Base-by-base conservation (phyloP, 1,284 basidiomycete species). In the Prillingera fragicola region DNA sequence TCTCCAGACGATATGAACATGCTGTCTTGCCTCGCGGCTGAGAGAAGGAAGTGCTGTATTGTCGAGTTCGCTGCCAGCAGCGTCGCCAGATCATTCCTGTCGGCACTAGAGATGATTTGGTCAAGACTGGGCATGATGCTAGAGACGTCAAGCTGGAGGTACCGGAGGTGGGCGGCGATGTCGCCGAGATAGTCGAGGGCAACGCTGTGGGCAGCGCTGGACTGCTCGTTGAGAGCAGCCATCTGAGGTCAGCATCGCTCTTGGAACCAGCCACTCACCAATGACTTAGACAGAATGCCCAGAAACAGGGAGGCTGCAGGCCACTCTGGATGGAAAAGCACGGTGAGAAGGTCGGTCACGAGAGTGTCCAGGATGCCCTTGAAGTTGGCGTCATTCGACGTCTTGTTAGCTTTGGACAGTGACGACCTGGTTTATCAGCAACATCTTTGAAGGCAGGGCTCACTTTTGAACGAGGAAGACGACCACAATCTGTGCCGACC, bases 311-410 rank as follows among this genome's bases (percentile, higher is more conserved):
- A 79, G 1, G 94, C 87, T 7, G 87, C 92, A 1, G 95, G 94
- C 91, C 92, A 98, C 65, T 98, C 94, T 0, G 94, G 91, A 77
- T 87, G 85, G 63, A 87, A 92, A 4, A 96, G 73, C 4, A 94
- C 89, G 13, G 79, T 77, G n/a, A 97, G 76, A 14, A 96, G 74
- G 62, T 98, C 94, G 5, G 82, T 80, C 25, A 97, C 81, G 12
- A 97, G 75, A 52, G 85, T 85, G 60, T 96, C 91, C 48, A 98
- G 84, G 31, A 96, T 88, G 0, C 81, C 76, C 43, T 88, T 82
- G 66, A 94, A 95, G 63, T 94, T 90, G 3, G 85, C 82, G 62
- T 95, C 91, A 46, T 87, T 87, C 0, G 85, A 81, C 48, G 84
- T 85, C 69, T 94, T 95, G 21, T 82, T 87, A 2, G 79, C 75